Evolutionary conservation across 148 eudicot genomes (phyloP), one percentile per base, ranked within the genome.

Genomic region (Gaultheria prostrata): DNA sequence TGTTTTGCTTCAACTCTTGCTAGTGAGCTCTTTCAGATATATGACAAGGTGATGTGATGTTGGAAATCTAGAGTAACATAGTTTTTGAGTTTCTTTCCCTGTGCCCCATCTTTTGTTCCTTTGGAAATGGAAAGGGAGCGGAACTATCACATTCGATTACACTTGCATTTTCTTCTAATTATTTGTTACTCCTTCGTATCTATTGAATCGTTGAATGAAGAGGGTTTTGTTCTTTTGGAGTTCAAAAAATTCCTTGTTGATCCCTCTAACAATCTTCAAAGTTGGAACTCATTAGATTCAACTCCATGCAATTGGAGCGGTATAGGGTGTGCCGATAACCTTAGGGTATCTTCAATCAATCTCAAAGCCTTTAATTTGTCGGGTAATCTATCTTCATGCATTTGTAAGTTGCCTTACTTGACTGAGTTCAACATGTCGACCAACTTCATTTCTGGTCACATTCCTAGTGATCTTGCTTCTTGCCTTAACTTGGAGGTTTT

Each of bases 291-390:
- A 28, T 79, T 45, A 2, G 84, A 89, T 81, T 86, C 80, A 35
- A 85, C 69, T 85, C 93, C 91, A 8, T 91, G 93, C 87, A 85
- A 86, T 32, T 91, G 93, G 93, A 85, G 76, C 7, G 93, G 93
- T 54, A 77, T 91, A 67, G 74, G 75, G 12, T 91, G 93, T 56
- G 82, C 33, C 26, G 5, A 83, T 46, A 53, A 86, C 73, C 20
- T 48, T 7, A 76, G 83, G 85, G 93, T 91, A 33, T 77, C 70
- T 54, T 89, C 90, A 33, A 82, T 91, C 10, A 72, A 89, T 70
- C 89, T 91, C 33, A 83, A 50, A 72, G 51, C 80, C 79, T 80
- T 86, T 50, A 54, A 79, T 43, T 85, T 91, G 76, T 91, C 93
- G 13, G 91, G 91, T 45, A 81, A 18, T 89, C 76, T 91, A 61